These are phyloP conservation scores for Babesia gibsoni DNA, from an alignment of 169 alveolate genomes.

Conservation along the genomic window DNA sequence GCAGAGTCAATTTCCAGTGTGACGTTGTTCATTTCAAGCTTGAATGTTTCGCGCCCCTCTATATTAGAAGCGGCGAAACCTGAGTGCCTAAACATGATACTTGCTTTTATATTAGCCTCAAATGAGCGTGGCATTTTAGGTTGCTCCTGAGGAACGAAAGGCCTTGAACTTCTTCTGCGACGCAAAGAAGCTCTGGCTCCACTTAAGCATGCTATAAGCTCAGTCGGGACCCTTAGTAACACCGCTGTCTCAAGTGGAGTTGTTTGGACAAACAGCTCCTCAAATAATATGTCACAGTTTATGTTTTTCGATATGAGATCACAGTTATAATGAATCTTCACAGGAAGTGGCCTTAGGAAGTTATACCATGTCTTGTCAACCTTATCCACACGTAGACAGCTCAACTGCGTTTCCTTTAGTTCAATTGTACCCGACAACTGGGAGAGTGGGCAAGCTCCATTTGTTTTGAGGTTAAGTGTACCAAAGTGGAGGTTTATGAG, in stretches of 20 bases:
- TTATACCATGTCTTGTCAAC: constrained; percentile 3
- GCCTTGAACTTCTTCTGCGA: neutral
- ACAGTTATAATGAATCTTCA: constrained; percentile 53
- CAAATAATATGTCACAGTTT: constrained; percentile 57
- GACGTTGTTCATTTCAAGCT: constrained; percentile 59
- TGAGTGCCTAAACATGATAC: constrained; percentile 51
- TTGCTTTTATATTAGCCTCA: constrained; percentile 29
- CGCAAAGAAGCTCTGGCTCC: constrained; percentile 14
- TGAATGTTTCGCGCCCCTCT: constrained; percentile 40
- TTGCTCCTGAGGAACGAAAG: neutral
- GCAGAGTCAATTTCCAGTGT: constrained; percentile 25
- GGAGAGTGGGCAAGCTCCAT: constrained; percentile 73
- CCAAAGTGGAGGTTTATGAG: constrained; percentile 76
- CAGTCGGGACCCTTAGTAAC: constrained; percentile 74
- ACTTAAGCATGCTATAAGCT: constrained; percentile 33
- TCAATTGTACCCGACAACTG: constrained; percentile 72
- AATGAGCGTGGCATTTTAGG: neutral
- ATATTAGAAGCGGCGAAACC: constrained; percentile 53
- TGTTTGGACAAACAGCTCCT: constrained; percentile 77
- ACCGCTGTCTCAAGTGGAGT: constrained; percentile 77
- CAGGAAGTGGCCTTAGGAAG: constrained; percentile 63
- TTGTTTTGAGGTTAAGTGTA: constrained; percentile 71
- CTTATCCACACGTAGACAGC: constrained; percentile 39
- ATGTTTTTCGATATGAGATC: constrained; percentile 11
- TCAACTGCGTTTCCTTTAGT: constrained; percentile 80